Percentiles rank a stretch among this genome's conserved stretches.
Conservation (phyloP, 148 eudicot genomes). For the Selenicereus undatus region DNA sequence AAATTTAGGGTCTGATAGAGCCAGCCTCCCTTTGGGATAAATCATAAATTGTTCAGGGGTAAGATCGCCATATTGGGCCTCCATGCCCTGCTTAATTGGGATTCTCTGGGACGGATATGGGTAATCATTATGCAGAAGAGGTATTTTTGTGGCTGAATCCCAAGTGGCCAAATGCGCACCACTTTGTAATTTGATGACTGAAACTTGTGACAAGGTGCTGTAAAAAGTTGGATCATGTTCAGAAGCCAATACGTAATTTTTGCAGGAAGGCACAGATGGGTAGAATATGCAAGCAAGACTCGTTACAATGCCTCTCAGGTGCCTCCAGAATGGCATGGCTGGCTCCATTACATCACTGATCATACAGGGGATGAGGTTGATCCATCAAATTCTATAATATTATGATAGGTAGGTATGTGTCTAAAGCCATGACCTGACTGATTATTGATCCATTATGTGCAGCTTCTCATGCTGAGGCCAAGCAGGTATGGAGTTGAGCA, state of each 20-base stretch:
- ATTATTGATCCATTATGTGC: constrained; percentile 21
- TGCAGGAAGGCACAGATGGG: constrained; percentile 98
- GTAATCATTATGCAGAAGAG: neutral
- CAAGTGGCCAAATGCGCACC: neutral
- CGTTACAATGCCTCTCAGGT: constrained; percentile 98
- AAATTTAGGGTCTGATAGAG: too few species aligned
- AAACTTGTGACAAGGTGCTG: neutral
- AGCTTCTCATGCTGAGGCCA: constrained; percentile 82
- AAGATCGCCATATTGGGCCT: too few species aligned
- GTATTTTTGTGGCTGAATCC: neutral
- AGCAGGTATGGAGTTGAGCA: constrained; percentile 83
- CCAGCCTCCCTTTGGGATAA: too few species aligned
- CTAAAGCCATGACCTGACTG: neutral
- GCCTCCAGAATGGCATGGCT: constrained; percentile 99
- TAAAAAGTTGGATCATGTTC: neutral
- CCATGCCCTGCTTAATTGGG: too few species aligned
- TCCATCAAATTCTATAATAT: neutral
- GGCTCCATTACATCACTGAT: constrained; percentile 92
- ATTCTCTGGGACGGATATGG: too few species aligned
- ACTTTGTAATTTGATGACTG: neutral
- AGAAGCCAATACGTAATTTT: neutral
- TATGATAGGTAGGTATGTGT: neutral
- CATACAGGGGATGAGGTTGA: constrained; percentile 94
- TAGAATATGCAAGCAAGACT: constrained; percentile 80
- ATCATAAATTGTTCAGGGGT: too few species aligned